These are phyloP conservation scores for Conoideocrella luteorostrata DNA, from an alignment of 2,329 filamentous ascomycete species.

Conservation along the genomic window DNA sequence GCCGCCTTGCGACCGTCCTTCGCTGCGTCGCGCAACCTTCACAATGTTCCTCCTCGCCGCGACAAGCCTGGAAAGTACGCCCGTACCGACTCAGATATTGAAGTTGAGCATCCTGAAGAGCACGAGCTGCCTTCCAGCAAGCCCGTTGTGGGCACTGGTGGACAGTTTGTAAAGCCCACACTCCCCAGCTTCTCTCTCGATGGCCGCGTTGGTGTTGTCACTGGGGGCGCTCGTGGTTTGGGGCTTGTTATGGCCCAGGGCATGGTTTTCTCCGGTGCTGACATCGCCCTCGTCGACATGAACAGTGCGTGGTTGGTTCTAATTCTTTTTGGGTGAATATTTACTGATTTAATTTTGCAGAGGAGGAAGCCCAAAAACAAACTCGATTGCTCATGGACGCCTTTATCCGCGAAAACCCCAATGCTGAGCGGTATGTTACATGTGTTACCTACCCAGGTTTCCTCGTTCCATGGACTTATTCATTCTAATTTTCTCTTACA, in stretches of 20 bases:
- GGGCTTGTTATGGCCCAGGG: constrained; percentile 92
- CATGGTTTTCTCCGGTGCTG: constrained; percentile 78
- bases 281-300: constrained; percentile 88
- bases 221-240: constrained; percentile 81
- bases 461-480: not conserved
- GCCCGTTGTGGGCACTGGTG: constrained; percentile 69
- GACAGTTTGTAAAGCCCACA: constrained; percentile 77
- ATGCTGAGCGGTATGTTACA: constrained; percentile 52
- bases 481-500: not conserved
- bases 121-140: constrained; percentile 63
- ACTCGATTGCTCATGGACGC: constrained; percentile 66
- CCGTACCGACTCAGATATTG: constrained; percentile 71
- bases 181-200: constrained; percentile 82
- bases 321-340: not conserved
- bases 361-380: constrained; percentile 76
- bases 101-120: constrained; percentile 72
- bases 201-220: constrained; percentile 76
- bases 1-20: constrained; percentile 17
- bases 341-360: constrained; percentile 34
- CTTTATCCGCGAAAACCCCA: constrained; percentile 75
- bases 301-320: constrained; percentile 53
- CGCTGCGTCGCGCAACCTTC: constrained; percentile 22
- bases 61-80: constrained; percentile 60
- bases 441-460: not conserved
- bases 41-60: constrained; percentile 26